A percentile compares a stretch with the other conserved stretches of the same genome.
Evolutionary conservation across 1,139 yeast genomes (phyloP).

Genomic region (Magnusiomyces fungicola): DNA sequence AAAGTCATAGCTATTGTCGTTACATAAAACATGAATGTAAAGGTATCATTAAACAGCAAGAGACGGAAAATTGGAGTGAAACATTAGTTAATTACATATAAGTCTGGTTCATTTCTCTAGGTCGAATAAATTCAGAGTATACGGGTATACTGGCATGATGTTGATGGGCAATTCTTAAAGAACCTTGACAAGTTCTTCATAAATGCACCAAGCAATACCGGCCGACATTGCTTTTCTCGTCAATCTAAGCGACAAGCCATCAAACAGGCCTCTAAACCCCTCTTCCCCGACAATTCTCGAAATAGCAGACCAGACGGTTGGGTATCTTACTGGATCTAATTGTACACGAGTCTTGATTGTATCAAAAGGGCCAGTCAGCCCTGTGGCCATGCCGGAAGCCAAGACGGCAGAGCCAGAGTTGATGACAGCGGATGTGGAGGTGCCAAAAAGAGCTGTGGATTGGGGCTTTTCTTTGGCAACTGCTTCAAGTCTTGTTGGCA

Average conservation of each 20-base stretch:
- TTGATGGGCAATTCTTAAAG: constrained; percentile 12
- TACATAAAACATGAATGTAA: too few relatives aligned
- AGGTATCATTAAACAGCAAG: neutral
- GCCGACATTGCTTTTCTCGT: constrained; percentile 85
- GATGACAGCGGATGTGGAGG: constrained; percentile 45
- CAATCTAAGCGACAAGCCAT: constrained; percentile 75
- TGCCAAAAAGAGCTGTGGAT: constrained; percentile 15
- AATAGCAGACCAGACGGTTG: constrained; percentile 37
- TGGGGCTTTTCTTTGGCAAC: neutral
- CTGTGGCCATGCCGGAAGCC: constrained; percentile 76
- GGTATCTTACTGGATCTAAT: constrained; percentile 45
- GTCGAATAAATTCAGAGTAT: too few relatives aligned
- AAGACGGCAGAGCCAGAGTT: constrained; percentile 64
- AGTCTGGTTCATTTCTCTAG: neutral
- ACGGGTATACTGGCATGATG: too few relatives aligned
- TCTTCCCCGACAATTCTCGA: constrained; percentile 46
- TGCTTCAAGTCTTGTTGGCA: constrained; percentile 9
- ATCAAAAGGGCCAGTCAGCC: constrained; percentile 91
- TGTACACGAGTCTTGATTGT: constrained; percentile 91
- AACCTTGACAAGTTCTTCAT: constrained; percentile 63
- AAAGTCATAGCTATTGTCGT: too few relatives aligned
- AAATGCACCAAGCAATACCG: constrained; percentile 95
- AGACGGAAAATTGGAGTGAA: neutral
- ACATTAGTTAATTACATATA: too few relatives aligned
- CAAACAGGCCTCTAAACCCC: constrained; percentile 56